Conservation (phyloP, 805 yeast species). For the Suhomyces kilbournensis region DNA sequence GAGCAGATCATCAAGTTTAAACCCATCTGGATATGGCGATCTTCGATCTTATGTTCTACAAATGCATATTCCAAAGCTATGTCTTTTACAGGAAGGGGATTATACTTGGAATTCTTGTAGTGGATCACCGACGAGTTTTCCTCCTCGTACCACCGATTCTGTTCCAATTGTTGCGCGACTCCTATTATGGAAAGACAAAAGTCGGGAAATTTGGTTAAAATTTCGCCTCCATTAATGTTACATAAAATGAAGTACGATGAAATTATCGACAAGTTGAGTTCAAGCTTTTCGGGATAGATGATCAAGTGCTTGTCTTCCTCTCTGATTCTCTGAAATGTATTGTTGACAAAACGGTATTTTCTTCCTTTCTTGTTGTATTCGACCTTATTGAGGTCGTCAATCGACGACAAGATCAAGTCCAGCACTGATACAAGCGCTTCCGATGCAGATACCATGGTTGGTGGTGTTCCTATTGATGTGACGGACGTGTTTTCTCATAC, state of each 20-base stretch:
- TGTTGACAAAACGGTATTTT: constrained; percentile 47
- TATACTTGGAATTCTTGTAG: constrained; percentile 29
- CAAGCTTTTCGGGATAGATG: constrained; percentile 29
- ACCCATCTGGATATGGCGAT: constrained; percentile 41
- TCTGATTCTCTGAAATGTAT: constrained; percentile 46
- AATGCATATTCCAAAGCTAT: constrained; percentile 32
- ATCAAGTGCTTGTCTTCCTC: constrained; percentile 50
- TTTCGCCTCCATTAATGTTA: constrained; percentile 32
- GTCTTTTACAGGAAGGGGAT: constrained; percentile 25
- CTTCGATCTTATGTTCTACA: constrained; percentile 21
- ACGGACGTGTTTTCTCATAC: neutral
- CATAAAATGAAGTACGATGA: constrained; percentile 45
- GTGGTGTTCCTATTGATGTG: neutral
- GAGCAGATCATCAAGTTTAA: constrained; percentile 42
- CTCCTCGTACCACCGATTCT: constrained; percentile 48
- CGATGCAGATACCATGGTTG: constrained; percentile 12
- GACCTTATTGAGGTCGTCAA: constrained; percentile 30
- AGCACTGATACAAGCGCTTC: constrained; percentile 37
- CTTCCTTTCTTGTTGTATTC: constrained; percentile 45
- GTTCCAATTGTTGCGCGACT: constrained; percentile 48
- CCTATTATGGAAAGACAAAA: constrained; percentile 49
- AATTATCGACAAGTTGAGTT: constrained; percentile 33
- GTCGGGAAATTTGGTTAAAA: constrained; percentile 35
- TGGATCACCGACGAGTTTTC: constrained; percentile 42
- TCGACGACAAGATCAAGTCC: constrained; percentile 34